Evolutionary conservation across 305 asterid genomes (phyloP).

Genomic region (Solanum hybrid): DNA sequence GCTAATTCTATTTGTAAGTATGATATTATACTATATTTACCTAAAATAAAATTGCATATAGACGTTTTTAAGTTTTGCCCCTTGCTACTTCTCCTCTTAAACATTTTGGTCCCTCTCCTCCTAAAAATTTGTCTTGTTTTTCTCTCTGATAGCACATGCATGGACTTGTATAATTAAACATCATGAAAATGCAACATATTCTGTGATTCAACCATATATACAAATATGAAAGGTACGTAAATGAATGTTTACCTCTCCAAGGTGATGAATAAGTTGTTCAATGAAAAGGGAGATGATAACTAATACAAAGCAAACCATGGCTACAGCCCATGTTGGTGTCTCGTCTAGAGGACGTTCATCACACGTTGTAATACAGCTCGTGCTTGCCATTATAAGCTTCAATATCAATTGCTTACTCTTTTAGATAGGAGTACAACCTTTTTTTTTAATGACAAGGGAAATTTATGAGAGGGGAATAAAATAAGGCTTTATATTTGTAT

Average conservation of each 20-base stretch:
- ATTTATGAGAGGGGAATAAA: neutral
- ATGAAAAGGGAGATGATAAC: constrained; percentile 48
- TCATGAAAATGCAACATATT: neutral
- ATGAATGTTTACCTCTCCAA: constrained; percentile 29
- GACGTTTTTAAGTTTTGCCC: neutral
- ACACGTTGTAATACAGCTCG: neutral
- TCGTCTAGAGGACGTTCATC: constrained; percentile 39
- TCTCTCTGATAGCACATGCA: neutral
- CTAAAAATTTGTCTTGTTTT: neutral
- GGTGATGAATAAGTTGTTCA: constrained; percentile 28
- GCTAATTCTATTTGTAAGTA: too few relatives aligned
- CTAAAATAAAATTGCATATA: too few relatives aligned
- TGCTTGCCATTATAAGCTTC: neutral
- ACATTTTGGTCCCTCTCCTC: neutral
- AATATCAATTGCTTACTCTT: neutral
- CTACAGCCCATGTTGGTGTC: constrained; percentile 74
- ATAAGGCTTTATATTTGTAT: neutral
- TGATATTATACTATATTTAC: neutral
- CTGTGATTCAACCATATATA: neutral
- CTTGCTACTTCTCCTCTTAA: neutral
- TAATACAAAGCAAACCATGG: constrained; percentile 50
- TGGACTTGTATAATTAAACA: neutral
- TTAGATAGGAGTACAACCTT: neutral
- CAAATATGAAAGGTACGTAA: neutral
- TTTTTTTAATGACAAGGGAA: neutral